phyloP scores from a whole-genome alignment of 352 stramenopile species.

The Saprolegnia diclina region DNA sequence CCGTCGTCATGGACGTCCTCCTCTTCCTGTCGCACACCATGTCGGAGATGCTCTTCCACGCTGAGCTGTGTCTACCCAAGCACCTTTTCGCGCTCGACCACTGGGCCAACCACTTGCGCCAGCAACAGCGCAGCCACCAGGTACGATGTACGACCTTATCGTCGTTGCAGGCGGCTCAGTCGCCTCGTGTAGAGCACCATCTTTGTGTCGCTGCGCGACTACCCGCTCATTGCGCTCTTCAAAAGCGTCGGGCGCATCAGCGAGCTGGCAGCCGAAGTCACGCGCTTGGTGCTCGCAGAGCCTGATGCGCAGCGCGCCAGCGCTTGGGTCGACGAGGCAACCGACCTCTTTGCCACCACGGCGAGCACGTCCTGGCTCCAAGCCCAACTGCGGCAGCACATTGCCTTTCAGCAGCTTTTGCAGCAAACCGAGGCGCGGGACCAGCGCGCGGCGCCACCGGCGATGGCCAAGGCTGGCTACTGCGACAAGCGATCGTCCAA shows the following conservation, averaged over 20 bases:
- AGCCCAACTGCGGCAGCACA: constrained; percentile 52
- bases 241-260: constrained; percentile 10
- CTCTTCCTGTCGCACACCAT: constrained; percentile 77
- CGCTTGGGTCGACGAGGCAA: constrained; percentile 12
- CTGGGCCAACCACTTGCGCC: constrained; percentile 56
- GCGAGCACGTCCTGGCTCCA: constrained; percentile 37
- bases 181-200: constrained; percentile 4
- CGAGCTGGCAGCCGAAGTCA: constrained; percentile 19
- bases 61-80: constrained; percentile 34
- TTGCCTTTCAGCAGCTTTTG: constrained; percentile 49
- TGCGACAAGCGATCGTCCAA: constrained; percentile 53
- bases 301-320: background rate
- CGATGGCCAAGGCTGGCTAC: constrained; percentile 34
- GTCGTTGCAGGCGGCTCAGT: no score
- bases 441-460: constrained; percentile 36
- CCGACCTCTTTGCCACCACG: constrained; percentile 18
- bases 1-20: constrained; percentile 63
- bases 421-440: constrained; percentile 50
- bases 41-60: constrained; percentile 44
- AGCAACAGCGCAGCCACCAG: constrained; percentile 12
- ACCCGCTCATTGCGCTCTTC: constrained; percentile 23
- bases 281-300: constrained; percentile 1
- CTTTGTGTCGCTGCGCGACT: constrained; percentile 23
- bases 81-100: constrained; percentile 44
- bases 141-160: background rate